A percentile compares a stretch with the other conserved stretches of the same genome.
Evolutionary conservation across 495 filamentous ascomycete species (phyloP).

Genomic region (Hypoxylon perforatum): DNA sequence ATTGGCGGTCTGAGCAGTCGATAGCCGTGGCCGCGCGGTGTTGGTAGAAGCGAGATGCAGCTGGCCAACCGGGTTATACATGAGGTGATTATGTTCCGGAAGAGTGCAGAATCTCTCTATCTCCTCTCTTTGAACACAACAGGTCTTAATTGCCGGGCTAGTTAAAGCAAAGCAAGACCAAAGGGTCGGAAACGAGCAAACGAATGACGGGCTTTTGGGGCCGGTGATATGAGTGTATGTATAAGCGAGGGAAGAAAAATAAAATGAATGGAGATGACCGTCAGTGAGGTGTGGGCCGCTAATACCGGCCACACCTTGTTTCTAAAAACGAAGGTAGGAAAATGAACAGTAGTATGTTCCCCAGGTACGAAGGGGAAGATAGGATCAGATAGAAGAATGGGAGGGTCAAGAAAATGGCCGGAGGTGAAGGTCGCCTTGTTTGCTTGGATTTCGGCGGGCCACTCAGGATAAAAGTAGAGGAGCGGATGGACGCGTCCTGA

Average conservation of each 20-base stretch:
- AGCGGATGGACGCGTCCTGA: slow-evolving; percentile 39
- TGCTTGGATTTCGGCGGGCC: slow-evolving; percentile 36
- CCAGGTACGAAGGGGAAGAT: slow-evolving; percentile 31
- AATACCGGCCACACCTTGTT: slow-evolving; percentile 23
- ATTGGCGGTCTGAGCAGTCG: slow-evolving; percentile 29
- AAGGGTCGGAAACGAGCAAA: slow-evolving; percentile 12
- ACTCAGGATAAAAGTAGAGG: slow-evolving; percentile 40
- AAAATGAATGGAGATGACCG: slow-evolving; percentile 22
- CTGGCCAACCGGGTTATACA: slow-evolving; percentile 37
- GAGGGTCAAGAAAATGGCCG: slow-evolving; percentile 31
- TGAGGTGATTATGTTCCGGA: slow-evolving; percentile 31
- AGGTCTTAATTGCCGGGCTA: slow-evolving; percentile 36
- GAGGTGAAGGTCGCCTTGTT: slow-evolving; percentile 31
- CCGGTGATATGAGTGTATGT: slow-evolving; percentile 32
- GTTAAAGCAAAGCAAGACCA: slow-evolving; percentile 40
- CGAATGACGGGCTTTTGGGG: slow-evolving; percentile 34
- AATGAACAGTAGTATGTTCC: slow-evolving; percentile 28
- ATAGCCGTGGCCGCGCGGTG: slow-evolving; percentile 26
- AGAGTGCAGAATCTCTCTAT: slow-evolving; percentile 26
- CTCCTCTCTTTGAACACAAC: too few species aligned
- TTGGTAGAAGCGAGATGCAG: slow-evolving; percentile 41
- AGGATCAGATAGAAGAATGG: slow-evolving; percentile 31
- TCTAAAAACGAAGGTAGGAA: slow-evolving; percentile 5
- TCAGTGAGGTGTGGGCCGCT: slow-evolving; percentile 11
- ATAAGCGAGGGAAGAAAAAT: slow-evolving; percentile 29